These are phyloP conservation scores for Ogataea naganishii DNA, from an alignment of 805 yeast genomes.

Conservation along the genomic window DNA sequence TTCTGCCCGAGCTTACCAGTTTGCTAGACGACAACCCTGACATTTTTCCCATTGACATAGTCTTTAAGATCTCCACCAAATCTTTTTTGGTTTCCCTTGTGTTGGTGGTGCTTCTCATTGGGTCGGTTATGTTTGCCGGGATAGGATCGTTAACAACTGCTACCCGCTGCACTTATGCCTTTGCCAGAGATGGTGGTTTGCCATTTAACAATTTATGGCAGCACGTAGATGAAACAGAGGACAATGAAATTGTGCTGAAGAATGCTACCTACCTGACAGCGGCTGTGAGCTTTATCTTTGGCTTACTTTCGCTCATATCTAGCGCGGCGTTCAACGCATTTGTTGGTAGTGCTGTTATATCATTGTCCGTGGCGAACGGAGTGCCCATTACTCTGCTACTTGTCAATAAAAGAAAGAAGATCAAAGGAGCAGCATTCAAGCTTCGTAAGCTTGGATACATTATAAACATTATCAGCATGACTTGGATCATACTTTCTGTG, in stretches of 20 bases:
- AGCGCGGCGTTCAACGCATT: conserved; percentile 75
- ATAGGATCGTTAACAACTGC: conserved; percentile 76
- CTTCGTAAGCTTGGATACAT: conserved; percentile 57
- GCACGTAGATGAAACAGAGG: conserved; percentile 45
- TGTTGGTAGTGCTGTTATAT: conserved; percentile 73
- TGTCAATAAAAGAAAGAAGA: conserved; percentile 48
- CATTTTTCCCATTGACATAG: conserved; percentile 70
- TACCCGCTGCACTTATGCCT: conserved; percentile 72
- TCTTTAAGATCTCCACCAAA: conserved; percentile 62
- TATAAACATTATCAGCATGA: conserved; percentile 46
- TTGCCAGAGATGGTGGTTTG: conserved; percentile 77
- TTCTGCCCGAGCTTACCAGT: conserved; percentile 55
- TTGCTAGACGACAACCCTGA: conserved; percentile 55
- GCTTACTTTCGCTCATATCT: conserved; percentile 59
- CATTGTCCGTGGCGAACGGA: conserved; percentile 67
- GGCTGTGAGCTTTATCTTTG: conserved; percentile 49
- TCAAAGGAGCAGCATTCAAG: conserved; percentile 62
- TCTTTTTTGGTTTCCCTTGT: conserved; percentile 63
- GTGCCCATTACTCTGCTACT: conserved; percentile 63
- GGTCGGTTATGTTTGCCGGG: conserved; percentile 67
- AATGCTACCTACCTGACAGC: conserved; percentile 62
- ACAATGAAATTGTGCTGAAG: conserved; percentile 55
- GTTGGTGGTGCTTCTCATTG: conserved; percentile 55
- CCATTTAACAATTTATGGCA: conserved; percentile 62
- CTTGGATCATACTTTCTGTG: conserved; percentile 52